A percentile compares a stretch with the other conserved stretches of the same genome.
Evolutionary conservation across 208 protist genomes (phyloP).

Genomic region (Trypanosoma lewisi): DNA sequence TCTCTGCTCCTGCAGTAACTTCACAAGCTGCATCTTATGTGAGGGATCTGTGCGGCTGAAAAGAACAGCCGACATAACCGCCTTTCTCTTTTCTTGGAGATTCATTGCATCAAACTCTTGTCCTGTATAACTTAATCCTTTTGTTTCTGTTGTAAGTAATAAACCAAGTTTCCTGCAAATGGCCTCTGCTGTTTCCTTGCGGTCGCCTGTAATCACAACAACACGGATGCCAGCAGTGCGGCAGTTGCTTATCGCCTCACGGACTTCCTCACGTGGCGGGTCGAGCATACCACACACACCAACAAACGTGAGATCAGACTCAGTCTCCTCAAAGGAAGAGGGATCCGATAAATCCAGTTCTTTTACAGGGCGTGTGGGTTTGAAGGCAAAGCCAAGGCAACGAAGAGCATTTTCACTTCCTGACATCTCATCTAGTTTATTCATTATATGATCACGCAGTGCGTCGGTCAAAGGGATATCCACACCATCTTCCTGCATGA

Average conservation of each 20-base stretch:
- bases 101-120: slow-evolving; percentile 75
- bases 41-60: slow-evolving; percentile 86
- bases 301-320: slow-evolving; percentile 87
- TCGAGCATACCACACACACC: slow-evolving; percentile 94
- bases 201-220: slow-evolving; percentile 97
- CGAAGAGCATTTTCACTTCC: slow-evolving; percentile 55
- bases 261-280: slow-evolving; percentile 90
- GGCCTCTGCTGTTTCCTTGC: slow-evolving; percentile 94
- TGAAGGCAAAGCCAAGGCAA: slow-evolving; percentile 84
- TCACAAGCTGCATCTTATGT: slow-evolving; percentile 87
- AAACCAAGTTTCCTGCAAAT: slow-evolving; percentile 95
- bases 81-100: slow-evolving; percentile 42
- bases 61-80: slow-evolving; percentile 58
- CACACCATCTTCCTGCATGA: slow-evolving; percentile 50
- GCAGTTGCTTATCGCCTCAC: slow-evolving; percentile 89
- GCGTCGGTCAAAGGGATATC: slow-evolving; percentile 40
- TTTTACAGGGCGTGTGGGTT: slow-evolving; percentile 28
- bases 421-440: slow-evolving; percentile 56
- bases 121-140: slow-evolving; percentile 64
- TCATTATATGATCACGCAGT: slow-evolving; percentile 26
- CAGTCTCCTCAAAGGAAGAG: slow-evolving; percentile 62
- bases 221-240: slow-evolving; percentile 94
- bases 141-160: slow-evolving; percentile 36
- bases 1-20: slow-evolving; percentile 74
- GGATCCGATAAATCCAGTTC: slow-evolving; percentile 56